These are phyloP conservation scores for Penicillium hesseltinei DNA, from an alignment of 2,329 filamentous ascomycete species.

Conservation along the genomic window DNA sequence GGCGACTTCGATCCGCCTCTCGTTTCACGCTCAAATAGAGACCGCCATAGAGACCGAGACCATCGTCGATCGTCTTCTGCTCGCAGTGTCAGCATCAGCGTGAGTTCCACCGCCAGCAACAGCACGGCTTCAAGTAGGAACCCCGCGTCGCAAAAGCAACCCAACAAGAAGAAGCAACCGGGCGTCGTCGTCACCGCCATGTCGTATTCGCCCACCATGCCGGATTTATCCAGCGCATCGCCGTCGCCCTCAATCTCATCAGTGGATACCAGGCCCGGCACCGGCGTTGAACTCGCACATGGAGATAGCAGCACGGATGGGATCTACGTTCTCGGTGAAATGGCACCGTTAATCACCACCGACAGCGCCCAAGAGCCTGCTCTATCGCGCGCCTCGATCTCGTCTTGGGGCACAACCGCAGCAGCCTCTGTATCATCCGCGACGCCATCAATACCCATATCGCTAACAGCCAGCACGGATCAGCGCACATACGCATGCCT, in stretches of 20 bases:
- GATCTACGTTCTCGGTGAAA: constrained; percentile 23
- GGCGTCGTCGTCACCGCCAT: constrained; percentile 13
- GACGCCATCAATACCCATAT: constrained; percentile 3
- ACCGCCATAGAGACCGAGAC: neutral
- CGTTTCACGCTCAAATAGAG: constrained; percentile 1
- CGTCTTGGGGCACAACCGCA: constrained; percentile 22
- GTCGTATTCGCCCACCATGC: constrained; percentile 26
- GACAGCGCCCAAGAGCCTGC: neutral
- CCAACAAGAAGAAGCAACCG: constrained; percentile 10
- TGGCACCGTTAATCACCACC: constrained; percentile 10
- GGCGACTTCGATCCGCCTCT: neutral
- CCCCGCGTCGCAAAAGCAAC: neutral
- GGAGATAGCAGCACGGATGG: constrained; percentile 1
- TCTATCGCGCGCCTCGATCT: constrained; percentile 23
- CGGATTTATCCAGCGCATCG: constrained; percentile 34
- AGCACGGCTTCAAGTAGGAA: constrained; percentile 5
- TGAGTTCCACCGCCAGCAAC: constrained; percentile 1
- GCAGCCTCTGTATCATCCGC: constrained; percentile 9
- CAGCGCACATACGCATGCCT: constrained; percentile 37
- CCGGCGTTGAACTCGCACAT: constrained; percentile 20
- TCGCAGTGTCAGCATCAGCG: constrained; percentile 2
- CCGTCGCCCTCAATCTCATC: constrained; percentile 32
- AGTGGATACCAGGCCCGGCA: constrained; percentile 29
- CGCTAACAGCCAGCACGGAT: neutral
- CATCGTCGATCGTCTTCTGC: neutral